phyloP scores from a whole-genome alignment of 306 rosid species.

The Astragalus membranaceus region DNA sequence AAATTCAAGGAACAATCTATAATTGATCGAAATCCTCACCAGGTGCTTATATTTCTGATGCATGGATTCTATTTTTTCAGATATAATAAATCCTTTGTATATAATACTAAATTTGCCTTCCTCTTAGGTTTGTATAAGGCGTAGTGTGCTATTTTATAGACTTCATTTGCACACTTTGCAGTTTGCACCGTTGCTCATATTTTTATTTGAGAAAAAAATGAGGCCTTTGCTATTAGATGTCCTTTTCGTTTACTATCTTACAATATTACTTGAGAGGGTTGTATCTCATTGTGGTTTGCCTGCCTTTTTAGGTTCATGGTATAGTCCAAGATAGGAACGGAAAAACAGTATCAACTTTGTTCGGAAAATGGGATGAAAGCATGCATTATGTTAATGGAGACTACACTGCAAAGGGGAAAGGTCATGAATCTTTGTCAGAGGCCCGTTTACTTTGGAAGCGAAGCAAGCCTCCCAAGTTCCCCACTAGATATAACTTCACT shows the following conservation, averaged over 20 bases:
- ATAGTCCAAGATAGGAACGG: slow-evolving; percentile 77
- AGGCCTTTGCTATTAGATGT: background rate
- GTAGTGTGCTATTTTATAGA: background rate
- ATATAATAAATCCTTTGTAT: background rate
- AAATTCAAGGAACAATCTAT: slow-evolving; percentile 98
- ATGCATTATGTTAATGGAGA: slow-evolving; percentile 83
- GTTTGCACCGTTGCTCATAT: background rate
- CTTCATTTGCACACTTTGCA: background rate
- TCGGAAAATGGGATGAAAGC: slow-evolving; percentile 99
- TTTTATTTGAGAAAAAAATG: background rate
- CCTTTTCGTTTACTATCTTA: background rate
- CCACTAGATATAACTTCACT: slow-evolving; percentile 90
- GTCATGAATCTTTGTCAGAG: slow-evolving; percentile 66
- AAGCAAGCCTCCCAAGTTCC: slow-evolving; percentile 68
- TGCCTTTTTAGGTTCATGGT: slow-evolving; percentile 71
- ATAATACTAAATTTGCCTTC: background rate
- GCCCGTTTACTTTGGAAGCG: slow-evolving; percentile 83
- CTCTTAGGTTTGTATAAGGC: slow-evolving; percentile 13
- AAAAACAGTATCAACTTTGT: slow-evolving; percentile 75
- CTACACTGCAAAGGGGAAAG: slow-evolving; percentile 74
- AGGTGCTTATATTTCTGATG: slow-evolving; percentile 41
- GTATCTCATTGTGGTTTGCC: slow-evolving; percentile 2
- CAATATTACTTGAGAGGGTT: background rate
- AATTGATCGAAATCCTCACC: slow-evolving; percentile 97
- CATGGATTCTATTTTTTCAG: background rate